Conservation (phyloP, 257 asterid genomes). For the Scutellaria barbata region DNA sequence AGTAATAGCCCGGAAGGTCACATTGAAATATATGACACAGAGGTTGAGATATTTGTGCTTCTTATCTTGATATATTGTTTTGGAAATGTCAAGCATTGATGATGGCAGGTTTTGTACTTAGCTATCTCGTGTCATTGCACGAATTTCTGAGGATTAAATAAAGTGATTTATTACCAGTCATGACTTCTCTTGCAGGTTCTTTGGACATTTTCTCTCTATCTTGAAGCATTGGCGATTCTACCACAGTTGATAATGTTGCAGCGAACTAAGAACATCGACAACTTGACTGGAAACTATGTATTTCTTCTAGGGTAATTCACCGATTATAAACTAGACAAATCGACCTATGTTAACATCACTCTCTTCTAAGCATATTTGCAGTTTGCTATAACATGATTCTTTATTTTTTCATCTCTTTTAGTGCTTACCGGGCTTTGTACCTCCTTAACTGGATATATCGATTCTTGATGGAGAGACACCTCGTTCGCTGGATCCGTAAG, state of each 20-base stretch:
- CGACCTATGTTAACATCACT: background rate
- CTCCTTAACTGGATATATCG: constrained; percentile 55
- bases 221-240: constrained; percentile 59
- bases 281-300: constrained; percentile 53
- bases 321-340: background rate
- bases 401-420: background rate
- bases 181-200: constrained; percentile 38
- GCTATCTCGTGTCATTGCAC: background rate
- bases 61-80: background rate
- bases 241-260: constrained; percentile 53
- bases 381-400: background rate
- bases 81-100: background rate
- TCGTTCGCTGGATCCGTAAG: constrained; percentile 57
- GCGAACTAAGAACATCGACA: constrained; percentile 54
- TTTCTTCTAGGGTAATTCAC: constrained; percentile 55
- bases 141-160: background rate
- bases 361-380: background rate
- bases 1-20: too few relatives aligned
- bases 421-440: constrained; percentile 54
- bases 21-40: too few relatives aligned
- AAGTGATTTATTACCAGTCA: background rate
- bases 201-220: constrained; percentile 55
- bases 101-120: background rate
- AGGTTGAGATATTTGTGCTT: background rate
- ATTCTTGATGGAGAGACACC: constrained; percentile 43